These are phyloP conservation scores for Xylariaceae sp. DNA, from an alignment of 2,329 filamentous ascomycete species.

Conservation along the genomic window DNA sequence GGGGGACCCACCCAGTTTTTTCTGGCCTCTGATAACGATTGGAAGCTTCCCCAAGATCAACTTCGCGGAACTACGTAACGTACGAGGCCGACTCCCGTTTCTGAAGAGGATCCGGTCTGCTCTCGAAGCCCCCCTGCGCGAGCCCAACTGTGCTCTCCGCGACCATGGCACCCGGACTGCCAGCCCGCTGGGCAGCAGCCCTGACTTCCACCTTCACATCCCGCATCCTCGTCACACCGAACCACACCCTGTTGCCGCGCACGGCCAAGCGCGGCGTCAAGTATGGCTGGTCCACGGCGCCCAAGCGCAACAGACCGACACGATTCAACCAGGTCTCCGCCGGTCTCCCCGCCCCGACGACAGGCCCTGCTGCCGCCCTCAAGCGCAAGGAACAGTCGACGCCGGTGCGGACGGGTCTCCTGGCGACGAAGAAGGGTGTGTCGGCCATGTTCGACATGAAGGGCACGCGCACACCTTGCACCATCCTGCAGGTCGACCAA, in stretches of 20 bases:
- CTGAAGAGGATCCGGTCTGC: no score
- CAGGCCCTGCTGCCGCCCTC: conserved; percentile 57
- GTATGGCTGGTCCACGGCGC: conserved; percentile 57
- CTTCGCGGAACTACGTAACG: not conserved
- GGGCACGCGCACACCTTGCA: conserved; percentile 75
- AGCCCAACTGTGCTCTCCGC: conserved; percentile 22
- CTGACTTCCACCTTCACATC: conserved; percentile 30
- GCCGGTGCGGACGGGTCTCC: conserved; percentile 68
- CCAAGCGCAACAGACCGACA: conserved; percentile 46
- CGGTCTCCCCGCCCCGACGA: conserved; percentile 52
- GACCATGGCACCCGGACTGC: conserved; percentile 44
- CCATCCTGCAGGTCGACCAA: conserved; percentile 86
- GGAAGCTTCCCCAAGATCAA: conserved; percentile 9
- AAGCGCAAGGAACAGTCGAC: conserved; percentile 54
- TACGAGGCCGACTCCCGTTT: not conserved
- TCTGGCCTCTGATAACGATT: conserved; percentile 11
- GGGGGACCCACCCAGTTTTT: conserved; percentile 23
- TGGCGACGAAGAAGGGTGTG: conserved; percentile 94
- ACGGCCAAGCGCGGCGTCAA: conserved; percentile 47
- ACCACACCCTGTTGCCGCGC: conserved; percentile 41
- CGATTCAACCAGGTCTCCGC: conserved; percentile 57
- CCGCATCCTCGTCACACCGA: conserved; percentile 31
- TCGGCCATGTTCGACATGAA: conserved; percentile 75
- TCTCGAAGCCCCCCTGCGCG: not conserved
- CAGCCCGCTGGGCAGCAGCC: conserved; percentile 41